Base-by-base conservation (phyloP, 345 rosid genomes). In the Citrus medica region DNA sequence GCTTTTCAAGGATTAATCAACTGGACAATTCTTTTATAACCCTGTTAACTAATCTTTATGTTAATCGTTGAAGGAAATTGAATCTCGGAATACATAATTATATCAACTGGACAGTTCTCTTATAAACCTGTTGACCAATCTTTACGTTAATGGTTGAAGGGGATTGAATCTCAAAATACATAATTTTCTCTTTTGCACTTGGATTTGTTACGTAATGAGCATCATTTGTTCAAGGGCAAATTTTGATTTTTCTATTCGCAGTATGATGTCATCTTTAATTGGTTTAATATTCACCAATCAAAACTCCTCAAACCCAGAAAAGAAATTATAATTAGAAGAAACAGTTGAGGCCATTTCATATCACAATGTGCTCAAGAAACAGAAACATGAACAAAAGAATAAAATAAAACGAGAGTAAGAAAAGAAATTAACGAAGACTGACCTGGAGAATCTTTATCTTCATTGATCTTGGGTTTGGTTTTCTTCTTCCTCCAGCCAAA, bases 401-500 rank as follows among this genome's bases (percentile, higher is more conserved):
- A 42, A 42, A 42, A 42, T 12, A 42, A 27, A 37, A 17, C 55
- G 32, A 56, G 6, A 22, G 4, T 10, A 22, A 32, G 17, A 24
- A 69, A 27, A 7, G 37, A 5, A 6, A 46, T 7, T 14, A 10
- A 42, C 28, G 58, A 17, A 37, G 37, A 75, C 76, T 30, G 13
- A 68, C 85, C 37, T 51, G 35, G 27, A 25, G 59, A 63, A 3
- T 71, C 77, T 64, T 7, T 35, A 12, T 58, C 56, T 32, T 73
- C 75, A 21, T 30, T 67, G 59, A 22, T 79, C 58, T 37, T 78
- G 53, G 55, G 76, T 79, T 79, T 80, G 80, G 51, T 71, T 27
- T 80, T 76, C 10, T 51, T 25, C 65, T 25, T 79, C 76, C 76
- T 78, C 33, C 53, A 63, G 28, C 91, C 87, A 70, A 90, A 89